Evolutionary conservation across 352 stramenopile species (phyloP), one percentile per base, ranked within the genome.

Genomic region (Pythium rishiriense): DNA sequence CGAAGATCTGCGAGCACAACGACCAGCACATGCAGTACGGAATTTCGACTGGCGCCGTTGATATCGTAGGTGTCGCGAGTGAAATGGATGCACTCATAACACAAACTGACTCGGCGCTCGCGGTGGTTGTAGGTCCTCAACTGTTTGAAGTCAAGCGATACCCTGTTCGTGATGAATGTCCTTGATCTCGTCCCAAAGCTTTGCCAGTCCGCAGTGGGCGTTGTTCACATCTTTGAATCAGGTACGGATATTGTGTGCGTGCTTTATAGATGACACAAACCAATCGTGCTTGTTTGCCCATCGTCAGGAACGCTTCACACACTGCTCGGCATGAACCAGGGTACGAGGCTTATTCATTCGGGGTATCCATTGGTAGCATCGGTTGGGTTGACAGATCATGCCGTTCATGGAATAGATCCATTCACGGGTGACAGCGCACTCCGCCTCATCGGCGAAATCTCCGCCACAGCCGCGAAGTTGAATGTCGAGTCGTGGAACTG

Each of bases 161-260:
- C 81, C 6, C 65, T 95, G 21, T 93, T 94, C 58, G 64, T 93
- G 63, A 89, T 95, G 83, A 95, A 92, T 49, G 71, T 95, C 21
- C 70, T 94, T 14, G 87, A 95, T 58, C 70, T 95, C 50, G 65
- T 95, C 19, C 85, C 85, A 1, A 85, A 81, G 15, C 56, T 95
- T 17, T 89, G 83, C 55, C 72, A 82, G 33, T 93, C 83, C 6
- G 75, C 80, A 15, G 62, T 81, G 26, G 87, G 87, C 15, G 70
- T 94, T 39, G 62, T 79, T 56, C 69, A 92, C 67, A 81, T 95
- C 52, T 91, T 92, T n/a, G 60, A 90, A 45, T 93, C 85, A 14
- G 87, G 87, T 95, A 64, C 17, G 74, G 33, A 22, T 0, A 29
- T 42, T 50, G 14, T n/a, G n/a, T n/a, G n/a, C n/a, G n/a, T n/a